Percentiles rank a stretch among this genome's conserved stretches.
These are phyloP conservation scores for Fusarium nematophilum DNA, from an alignment of 2,329 filamentous ascomycete genomes.

Conservation along the genomic window DNA sequence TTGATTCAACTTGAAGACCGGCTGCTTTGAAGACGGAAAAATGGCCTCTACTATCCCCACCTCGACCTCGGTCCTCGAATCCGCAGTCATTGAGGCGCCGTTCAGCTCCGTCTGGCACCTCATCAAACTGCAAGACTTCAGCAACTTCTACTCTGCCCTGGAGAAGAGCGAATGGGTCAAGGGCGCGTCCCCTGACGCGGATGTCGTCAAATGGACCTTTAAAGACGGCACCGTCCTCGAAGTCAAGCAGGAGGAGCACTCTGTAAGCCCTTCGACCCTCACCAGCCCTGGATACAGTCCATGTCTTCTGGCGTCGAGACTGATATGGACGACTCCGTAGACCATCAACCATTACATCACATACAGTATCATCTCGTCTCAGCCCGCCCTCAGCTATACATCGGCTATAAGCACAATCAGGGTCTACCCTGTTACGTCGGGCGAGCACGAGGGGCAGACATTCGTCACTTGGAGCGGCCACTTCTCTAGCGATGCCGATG, in stretches of 20 bases:
- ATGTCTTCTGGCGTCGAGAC: neutral
- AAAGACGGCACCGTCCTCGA: slow-evolving; percentile 75
- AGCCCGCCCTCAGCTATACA: slow-evolving; percentile 74
- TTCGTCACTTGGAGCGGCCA: slow-evolving; percentile 77
- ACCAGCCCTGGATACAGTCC: neutral
- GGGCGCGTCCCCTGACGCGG: slow-evolving; percentile 71
- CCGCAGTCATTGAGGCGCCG: slow-evolving; percentile 74
- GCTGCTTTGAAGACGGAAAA: neutral
- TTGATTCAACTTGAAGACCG: too few species aligned
- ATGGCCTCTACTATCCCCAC: slow-evolving; percentile 65
- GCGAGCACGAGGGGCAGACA: slow-evolving; percentile 71
- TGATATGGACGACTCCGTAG: slow-evolving; percentile 48
- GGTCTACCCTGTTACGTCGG: slow-evolving; percentile 73
- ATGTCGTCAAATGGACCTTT: slow-evolving; percentile 77
- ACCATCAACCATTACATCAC: slow-evolving; percentile 81
- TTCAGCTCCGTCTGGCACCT: slow-evolving; percentile 77
- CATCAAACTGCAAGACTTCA: slow-evolving; percentile 78
- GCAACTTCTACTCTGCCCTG: slow-evolving; percentile 74
- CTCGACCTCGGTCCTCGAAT: slow-evolving; percentile 73
- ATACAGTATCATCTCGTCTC: slow-evolving; percentile 75
- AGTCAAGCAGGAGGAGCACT: slow-evolving; percentile 82
- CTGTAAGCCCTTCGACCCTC: slow-evolving; percentile 56
- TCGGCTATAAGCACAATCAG: slow-evolving; percentile 75
- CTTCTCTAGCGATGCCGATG: slow-evolving; percentile 77
- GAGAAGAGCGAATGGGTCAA: slow-evolving; percentile 72